Base-by-base conservation (phyloP, 164 flowering plant species). In the Magnolia sinica region DNA sequence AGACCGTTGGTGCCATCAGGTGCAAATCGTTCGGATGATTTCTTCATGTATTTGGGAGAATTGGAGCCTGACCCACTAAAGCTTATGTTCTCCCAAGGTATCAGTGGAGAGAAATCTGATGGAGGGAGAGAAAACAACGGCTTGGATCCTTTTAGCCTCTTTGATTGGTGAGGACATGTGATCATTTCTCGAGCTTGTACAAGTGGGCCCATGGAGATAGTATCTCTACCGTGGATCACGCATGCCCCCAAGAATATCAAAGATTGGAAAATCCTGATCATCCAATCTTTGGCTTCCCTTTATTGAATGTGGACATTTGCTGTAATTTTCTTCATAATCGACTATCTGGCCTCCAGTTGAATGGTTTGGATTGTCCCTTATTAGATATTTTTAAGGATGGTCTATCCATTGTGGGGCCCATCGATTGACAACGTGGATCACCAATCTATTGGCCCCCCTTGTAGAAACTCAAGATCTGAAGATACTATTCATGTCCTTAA, bases 11-110 rank as follows among this genome's bases (percentile, higher is more conserved):
- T 49, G 20, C 72, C 78, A 52, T 76, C 85, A 0, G 90, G 79
- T n/a, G 73, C 82, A 0, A 64, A 77, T 50, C 84, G 80, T 1
- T 18, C 82, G 8, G 89, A 88, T 19, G 92, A 90, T 51, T 84
- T 90, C 81, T 91, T 89, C 75, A 88, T 91, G 0, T 92, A 88
- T 24, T 79, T 93, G 77, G 94, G 82, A 58, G 94, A 88, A 77
- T 77, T 93, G 31, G 94, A 87, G 49, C 81, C 83, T 6, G 90
- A 91, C 80, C 92, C 94, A 45, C 72, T 91, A 29, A 78, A 79
- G 23, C 83, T 90, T 18, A 82, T 90, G 84, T 84, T 91, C 75
- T 65, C 80, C 4, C 85, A 85, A 71, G 89, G 85, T 8, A 83
- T 85, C 73, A 24, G 37, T 18, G 83, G 77, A 19, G 88, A 77